phyloP scores from a whole-genome alignment of 2,329 filamentous ascomycete species.

The Paracoccidioides brasiliensis region DNA sequence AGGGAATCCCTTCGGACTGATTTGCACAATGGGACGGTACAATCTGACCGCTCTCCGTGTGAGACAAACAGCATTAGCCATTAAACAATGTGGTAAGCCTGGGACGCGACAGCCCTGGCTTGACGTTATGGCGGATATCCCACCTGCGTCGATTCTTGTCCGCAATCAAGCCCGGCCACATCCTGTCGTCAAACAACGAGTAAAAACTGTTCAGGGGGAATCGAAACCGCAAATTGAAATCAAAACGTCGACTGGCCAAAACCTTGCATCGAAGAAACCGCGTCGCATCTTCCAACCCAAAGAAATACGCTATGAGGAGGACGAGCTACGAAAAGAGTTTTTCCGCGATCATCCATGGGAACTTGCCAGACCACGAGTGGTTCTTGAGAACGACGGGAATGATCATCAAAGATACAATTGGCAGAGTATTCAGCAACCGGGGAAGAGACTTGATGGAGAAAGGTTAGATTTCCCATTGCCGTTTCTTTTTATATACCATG shows the following conservation, averaged over 20 bases:
- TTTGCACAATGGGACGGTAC: conserved; percentile 31
- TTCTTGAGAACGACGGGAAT: conserved; percentile 75
- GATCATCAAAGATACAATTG: conserved; percentile 67
- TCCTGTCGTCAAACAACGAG: conserved; percentile 27
- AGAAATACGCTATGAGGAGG: conserved; percentile 67
- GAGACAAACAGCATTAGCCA: conserved; percentile 29
- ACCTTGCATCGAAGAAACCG: conserved; percentile 45
- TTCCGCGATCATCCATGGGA: conserved; percentile 97
- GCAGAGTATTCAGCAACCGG: conserved; percentile 62
- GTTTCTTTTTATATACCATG: neutral
- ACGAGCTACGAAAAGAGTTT: conserved; percentile 65
- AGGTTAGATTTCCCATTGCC: conserved; percentile 42
- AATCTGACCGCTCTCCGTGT: conserved; percentile 36
- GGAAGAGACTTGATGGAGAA: conserved; percentile 69
- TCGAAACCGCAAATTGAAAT: conserved; percentile 23
- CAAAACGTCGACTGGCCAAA: conserved; percentile 23
- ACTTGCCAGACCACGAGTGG: conserved; percentile 69
- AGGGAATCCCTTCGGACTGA: neutral
- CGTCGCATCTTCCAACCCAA: conserved; percentile 72
- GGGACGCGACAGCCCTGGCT: conserved; percentile 40
- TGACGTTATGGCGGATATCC: conserved; percentile 42
- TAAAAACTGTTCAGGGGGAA: conserved; percentile 11
- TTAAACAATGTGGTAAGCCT: conserved; percentile 25
- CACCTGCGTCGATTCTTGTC: conserved; percentile 47
- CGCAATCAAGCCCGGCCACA: conserved; percentile 42